Conservation (phyloP, 352 stramenopile species). For the Phytophthora fragariae region DNA sequence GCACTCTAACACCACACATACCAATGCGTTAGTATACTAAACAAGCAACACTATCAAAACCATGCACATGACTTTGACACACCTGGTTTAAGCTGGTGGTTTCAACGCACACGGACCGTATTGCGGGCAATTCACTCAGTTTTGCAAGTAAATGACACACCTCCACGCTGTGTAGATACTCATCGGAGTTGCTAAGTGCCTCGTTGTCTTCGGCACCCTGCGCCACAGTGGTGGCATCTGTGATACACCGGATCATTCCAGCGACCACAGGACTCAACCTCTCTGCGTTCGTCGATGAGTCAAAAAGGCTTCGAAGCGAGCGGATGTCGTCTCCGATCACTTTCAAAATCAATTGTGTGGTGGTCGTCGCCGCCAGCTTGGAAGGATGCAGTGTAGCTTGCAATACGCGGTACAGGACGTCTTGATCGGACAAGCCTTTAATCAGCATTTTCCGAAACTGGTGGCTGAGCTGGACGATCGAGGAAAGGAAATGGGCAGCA, state of each 20-base stretch:
- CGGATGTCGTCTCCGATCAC: conserved; percentile 70
- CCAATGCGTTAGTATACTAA: not conserved
- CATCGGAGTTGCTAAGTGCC: conserved; percentile 57
- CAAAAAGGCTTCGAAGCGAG: conserved; percentile 56
- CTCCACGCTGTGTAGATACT: conserved; percentile 73
- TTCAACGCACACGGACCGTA: conserved; percentile 62
- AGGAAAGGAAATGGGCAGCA: conserved; percentile 68
- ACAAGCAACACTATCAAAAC: not conserved
- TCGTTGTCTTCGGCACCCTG: conserved; percentile 55
- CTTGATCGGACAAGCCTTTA: conserved; percentile 57
- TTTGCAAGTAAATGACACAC: conserved; percentile 71
- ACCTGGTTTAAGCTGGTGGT: conserved; percentile 83
- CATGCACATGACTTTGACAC: not conserved
- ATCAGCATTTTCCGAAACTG: conserved; percentile 70
- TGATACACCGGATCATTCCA: conserved; percentile 67
- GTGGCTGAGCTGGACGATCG: conserved; percentile 58
- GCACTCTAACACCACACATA: conserved; percentile 48
- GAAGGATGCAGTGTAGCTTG: conserved; percentile 77
- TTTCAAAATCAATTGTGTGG: conserved; percentile 63
- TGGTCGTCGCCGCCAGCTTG: conserved; percentile 61
- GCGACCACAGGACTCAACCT: conserved; percentile 57
- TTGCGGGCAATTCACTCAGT: conserved; percentile 53
- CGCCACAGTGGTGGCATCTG: conserved; percentile 49
- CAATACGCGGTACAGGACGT: conserved; percentile 72
- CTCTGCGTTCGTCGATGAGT: conserved; percentile 42